Conservation (phyloP, 352 stramenopile genomes). For the Phytophthora quininea region DNA sequence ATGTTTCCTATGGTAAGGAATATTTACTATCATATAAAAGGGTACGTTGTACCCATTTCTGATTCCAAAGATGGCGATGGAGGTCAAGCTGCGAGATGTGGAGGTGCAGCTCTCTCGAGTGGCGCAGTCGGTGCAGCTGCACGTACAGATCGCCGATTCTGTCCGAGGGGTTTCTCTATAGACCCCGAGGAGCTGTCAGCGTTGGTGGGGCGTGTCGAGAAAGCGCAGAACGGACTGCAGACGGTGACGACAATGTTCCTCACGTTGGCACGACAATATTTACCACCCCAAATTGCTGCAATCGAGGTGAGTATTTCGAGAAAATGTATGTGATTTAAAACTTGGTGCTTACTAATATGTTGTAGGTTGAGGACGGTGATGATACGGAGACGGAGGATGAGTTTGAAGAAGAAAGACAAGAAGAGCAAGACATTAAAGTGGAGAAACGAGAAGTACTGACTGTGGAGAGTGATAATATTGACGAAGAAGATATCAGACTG, state of each 20-base stretch:
- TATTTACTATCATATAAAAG: too few relatives aligned
- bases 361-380: neutral
- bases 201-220: neutral
- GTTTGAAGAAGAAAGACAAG: neutral
- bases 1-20: too few relatives aligned
- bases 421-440: neutral
- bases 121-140: neutral
- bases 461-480: neutral
- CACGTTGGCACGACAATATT: neutral
- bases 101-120: neutral
- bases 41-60: too few relatives aligned
- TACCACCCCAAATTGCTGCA: neutral
- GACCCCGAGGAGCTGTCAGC: neutral
- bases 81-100: neutral
- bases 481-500: neutral
- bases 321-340: constrained; percentile 1
- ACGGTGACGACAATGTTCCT: neutral
- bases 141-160: neutral
- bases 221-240: neutral
- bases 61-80: neutral
- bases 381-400: constrained; percentile 8
- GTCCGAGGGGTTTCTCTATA: neutral
- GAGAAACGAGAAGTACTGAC: neutral
- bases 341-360: neutral
- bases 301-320: neutral